Evolutionary conservation across 331 rosid genomes (phyloP).

Genomic region (Cydonia oblonga): DNA sequence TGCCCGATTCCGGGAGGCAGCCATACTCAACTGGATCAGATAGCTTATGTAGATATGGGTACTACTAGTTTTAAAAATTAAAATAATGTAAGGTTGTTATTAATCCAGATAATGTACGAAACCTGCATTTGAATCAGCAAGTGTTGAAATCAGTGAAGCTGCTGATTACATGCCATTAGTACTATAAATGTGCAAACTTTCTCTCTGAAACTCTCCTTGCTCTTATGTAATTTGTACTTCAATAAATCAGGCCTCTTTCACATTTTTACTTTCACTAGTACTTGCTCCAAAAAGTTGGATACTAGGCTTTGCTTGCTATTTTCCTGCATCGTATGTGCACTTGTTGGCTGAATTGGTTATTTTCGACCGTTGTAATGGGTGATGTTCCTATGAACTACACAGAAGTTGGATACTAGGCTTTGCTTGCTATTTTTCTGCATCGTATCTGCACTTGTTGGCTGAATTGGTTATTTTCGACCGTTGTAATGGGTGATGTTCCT

Average conservation of each 20-base stretch:
- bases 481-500: neutral
- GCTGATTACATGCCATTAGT: neutral
- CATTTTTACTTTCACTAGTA: neutral
- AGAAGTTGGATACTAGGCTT: neutral
- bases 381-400: neutral
- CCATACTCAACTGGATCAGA: neutral
- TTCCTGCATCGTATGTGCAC: neutral
- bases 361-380: neutral
- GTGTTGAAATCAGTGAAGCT: neutral
- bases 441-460: neutral
- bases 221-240: neutral
- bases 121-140: neutral
- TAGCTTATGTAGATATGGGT: neutral
- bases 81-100: neutral
- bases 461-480: neutral
- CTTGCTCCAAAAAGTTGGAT: too few species aligned
- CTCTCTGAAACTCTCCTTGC: neutral
- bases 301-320: neutral
- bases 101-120: neutral
- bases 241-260: neutral
- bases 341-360: neutral
- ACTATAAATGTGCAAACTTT: neutral
- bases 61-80: neutral
- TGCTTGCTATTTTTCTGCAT: too few species aligned
- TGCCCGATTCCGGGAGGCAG: neutral